Base-by-base conservation (phyloP, 2,329 filamentous ascomycete species). In the Aspergillus calidoustus region DNA sequence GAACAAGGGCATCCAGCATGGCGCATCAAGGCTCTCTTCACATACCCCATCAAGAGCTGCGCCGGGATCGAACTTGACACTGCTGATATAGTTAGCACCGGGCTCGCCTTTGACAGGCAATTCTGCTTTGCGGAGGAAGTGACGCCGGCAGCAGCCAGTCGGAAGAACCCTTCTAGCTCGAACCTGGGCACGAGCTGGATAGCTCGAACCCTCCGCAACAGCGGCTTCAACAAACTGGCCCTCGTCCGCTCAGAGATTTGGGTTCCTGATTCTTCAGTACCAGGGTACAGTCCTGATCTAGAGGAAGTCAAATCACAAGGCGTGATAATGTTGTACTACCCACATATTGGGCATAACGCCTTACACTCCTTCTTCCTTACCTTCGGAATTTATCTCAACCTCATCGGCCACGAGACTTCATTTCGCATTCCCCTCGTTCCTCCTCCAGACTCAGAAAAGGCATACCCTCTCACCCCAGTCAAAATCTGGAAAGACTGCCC, bases 41-140 rank as follows among this genome's bases (percentile, higher is more conserved):
- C 93, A 62, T 94, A 95, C 75, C 93, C 93, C 0, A 79, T 97
- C 74, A 94, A 96, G 79, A 92, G 90, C 60, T 96, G 92, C 74
- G 82, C 81, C 59, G 91, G 90, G 30, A 87, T 96, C 58, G 91
- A 95, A 77, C 77, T 97, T 51, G 79, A 85, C 55, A 79, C 83
- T 63, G 86, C 86, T 62, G 84, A 86, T 57, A 83, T 95, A 17
- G 77, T 91, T 50, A 80, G 86, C 6, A 86, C 86, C 2, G 92
- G 93, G 2, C 82, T 96, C 60, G 85, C 89, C 73, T 91, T 90
- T 75, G 93, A 97, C 77, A 87, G 92, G 6, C 86, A 94, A 68
- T 96, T 93, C 80, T 89, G 87, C 52, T 91, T 97, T 73, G 92
- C 91, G 1, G 89, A 93, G 75, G 74, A 82, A 17, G 41, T 46